A percentile compares a stretch with the other conserved stretches of the same genome.
Evolutionary conservation across 768 basidiomycete genomes (phyloP).

Genomic region (Boletus fagicola): DNA sequence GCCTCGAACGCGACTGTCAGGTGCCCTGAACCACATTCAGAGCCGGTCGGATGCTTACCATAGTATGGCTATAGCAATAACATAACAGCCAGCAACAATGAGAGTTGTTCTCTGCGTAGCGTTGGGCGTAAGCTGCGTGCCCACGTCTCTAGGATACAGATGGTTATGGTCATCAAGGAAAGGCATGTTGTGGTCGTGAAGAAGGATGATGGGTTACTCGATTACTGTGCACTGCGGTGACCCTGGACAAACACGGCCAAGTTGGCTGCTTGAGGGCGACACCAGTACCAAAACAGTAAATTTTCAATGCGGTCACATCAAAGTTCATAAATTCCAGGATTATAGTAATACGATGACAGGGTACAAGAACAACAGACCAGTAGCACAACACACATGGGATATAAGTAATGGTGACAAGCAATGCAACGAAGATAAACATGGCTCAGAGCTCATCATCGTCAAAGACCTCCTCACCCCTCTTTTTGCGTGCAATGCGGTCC

Average conservation of each 20-base stretch:
- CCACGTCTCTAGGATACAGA: conserved; percentile 28
- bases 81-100: conserved; percentile 76
- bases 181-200: conserved; percentile 33
- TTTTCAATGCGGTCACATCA: neutral
- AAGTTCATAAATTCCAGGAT: conserved; percentile 12
- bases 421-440: conserved; percentile 9
- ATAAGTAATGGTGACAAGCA: conserved; percentile 10
- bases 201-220: neutral
- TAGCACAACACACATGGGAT: conserved; percentile 16
- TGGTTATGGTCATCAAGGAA: conserved; percentile 18
- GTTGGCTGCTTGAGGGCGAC: neutral
- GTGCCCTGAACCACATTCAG: neutral
- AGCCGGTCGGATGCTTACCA: conserved; percentile 49
- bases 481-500: conserved; percentile 89
- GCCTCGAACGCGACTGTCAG: conserved; percentile 45
- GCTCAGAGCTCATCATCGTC: conserved; percentile 56
- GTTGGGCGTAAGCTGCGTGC: conserved; percentile 54
- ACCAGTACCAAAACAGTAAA: neutral
- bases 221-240: conserved; percentile 11
- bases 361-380: conserved; percentile 20
- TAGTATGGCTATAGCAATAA: conserved; percentile 72
- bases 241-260: conserved; percentile 1
- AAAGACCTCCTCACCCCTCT: conserved; percentile 73
- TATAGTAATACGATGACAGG: conserved; percentile 17
- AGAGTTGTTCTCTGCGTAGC: conserved; percentile 72